Evolutionary conservation across 2,329 filamentous ascomycete genomes (phyloP), one percentile per base, ranked within the genome.

Genomic region (Alternaria hordeiaustralica): DNA sequence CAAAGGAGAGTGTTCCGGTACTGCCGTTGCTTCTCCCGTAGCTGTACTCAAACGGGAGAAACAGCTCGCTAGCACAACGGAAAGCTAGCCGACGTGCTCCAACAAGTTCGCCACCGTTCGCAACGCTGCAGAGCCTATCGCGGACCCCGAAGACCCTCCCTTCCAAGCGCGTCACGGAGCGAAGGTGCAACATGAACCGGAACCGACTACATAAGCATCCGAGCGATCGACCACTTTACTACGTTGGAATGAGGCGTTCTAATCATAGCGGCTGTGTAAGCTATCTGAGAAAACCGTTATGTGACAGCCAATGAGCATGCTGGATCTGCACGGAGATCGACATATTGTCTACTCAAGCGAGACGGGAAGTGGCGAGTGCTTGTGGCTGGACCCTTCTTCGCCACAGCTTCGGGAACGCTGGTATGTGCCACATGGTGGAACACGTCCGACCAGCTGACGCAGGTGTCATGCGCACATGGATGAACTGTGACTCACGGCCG

Each of bases 321-420:
- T 20, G 45, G 44, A 55, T 56, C 56, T 63, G 41, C 46, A 47
- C 18, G 33, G 26, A 62, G 60, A 60, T 65, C 55, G 46, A 45
- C 55, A 53, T 30, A 26, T 46, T 51, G 49, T 45, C 46, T 59
- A 63, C 56, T 63, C 55, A 60, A 65, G 60, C 63, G 60, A 63
- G 44, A 45, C 28, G 59, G 50, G 47, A 53, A 47, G 60, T 63
- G 54, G 60, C 60, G 55, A 61, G 55, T 59, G 33, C 15, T 15
- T 60, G 60, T 63, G 60, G 60, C 55, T 59, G 55, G 49, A 60
- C 47, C 55, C 55, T 59, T 18, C 47, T 63, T 65, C 30, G 63
- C 63, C 63, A 65, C 63, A 65, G 49, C 60, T 57, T 51, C 57
- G 63, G 45, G 36, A 65, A 60, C 60, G 60, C 55, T 56, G 41